These are phyloP conservation scores for Chondrus crispus DNA, from an alignment of 23 red algal species.

Conservation along the genomic window DNA sequence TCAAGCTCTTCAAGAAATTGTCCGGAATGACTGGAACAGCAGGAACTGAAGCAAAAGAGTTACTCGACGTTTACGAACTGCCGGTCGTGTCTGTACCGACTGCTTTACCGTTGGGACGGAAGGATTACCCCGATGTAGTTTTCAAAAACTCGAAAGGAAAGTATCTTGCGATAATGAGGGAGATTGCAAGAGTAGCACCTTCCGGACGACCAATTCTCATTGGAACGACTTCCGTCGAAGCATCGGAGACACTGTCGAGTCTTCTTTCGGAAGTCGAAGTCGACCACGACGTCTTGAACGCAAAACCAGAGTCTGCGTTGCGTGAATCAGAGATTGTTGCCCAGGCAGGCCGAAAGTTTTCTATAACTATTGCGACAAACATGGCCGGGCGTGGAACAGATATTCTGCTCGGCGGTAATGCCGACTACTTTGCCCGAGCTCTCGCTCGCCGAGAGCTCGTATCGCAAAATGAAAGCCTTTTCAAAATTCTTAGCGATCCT, in stretches of 20 bases:
- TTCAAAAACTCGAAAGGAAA: slow-evolving; percentile 85
- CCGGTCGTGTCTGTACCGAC: slow-evolving; percentile 83
- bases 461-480: neutral
- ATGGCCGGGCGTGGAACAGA: slow-evolving; percentile 99
- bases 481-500: neutral
- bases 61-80: slow-evolving; percentile 74
- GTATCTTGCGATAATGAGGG: slow-evolving; percentile 75
- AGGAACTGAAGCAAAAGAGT: slow-evolving; percentile 78
- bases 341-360: slow-evolving; percentile 78
- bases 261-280: slow-evolving; percentile 68
- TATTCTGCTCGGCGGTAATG: slow-evolving; percentile 96
- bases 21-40: slow-evolving; percentile 97
- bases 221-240: slow-evolving; percentile 94
- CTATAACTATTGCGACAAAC: slow-evolving; percentile 97
- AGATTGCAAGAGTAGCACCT: slow-evolving; percentile 75
- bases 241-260: slow-evolving; percentile 74
- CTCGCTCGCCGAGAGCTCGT: slow-evolving; percentile 46
- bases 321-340: slow-evolving; percentile 95
- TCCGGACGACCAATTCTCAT: slow-evolving; percentile 80
- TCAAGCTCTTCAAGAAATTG: slow-evolving; percentile 81
- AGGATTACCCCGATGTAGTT: slow-evolving; percentile 96
- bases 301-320: slow-evolving; percentile 80
- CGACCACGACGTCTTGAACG: slow-evolving; percentile 95
- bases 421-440: slow-evolving; percentile 68
- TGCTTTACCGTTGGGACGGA: slow-evolving; percentile 87